Conservation (phyloP, 495 filamentous ascomycete genomes). For the Glarea lozoyensis region DNA sequence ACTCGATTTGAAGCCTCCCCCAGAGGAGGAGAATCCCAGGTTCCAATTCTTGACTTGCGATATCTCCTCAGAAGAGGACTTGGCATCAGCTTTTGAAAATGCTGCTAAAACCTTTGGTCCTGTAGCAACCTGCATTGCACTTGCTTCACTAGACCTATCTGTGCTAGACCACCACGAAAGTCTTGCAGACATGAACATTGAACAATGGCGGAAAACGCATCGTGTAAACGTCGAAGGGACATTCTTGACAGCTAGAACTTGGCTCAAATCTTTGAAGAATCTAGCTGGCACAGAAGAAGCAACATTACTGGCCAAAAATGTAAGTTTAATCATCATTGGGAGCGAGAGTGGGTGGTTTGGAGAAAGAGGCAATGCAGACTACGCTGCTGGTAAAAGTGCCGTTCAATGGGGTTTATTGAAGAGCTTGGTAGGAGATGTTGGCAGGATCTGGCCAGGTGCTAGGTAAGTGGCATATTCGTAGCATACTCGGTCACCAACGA, state of each 20-base stretch:
- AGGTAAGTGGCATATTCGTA: conserved; percentile 2
- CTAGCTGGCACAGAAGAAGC: background rate
- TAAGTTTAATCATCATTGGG: conserved; percentile 31
- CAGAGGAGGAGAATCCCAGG: background rate
- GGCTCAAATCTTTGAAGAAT: conserved; percentile 17
- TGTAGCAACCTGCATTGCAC: conserved; percentile 29
- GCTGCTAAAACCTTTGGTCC: conserved; percentile 23
- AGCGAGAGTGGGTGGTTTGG: conserved; percentile 34
- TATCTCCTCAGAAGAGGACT: conserved; percentile 22
- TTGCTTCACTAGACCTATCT: conserved; percentile 30
- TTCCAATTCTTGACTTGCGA: conserved; percentile 22
- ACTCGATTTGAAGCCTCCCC: conserved; percentile 24
- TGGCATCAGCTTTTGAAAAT: conserved; percentile 22
- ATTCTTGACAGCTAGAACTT: conserved; percentile 29
- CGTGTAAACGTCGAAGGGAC: conserved; percentile 34
- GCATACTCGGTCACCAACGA: background rate
- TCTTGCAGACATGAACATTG: conserved; percentile 28
- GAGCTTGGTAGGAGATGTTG: conserved; percentile 29
- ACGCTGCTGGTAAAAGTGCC: conserved; percentile 31
- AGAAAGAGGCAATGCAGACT: conserved; percentile 30
- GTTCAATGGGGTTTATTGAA: conserved; percentile 30
- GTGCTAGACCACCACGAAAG: conserved; percentile 25
- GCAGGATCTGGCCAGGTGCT: conserved; percentile 23
- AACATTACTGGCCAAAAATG: conserved; percentile 21
- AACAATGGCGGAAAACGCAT: conserved; percentile 26